A percentile compares a stretch with the other conserved stretches of the same genome.
phyloP scores from a whole-genome alignment of 2,329 filamentous ascomycete genomes.

The Hysterium pulicare region DNA sequence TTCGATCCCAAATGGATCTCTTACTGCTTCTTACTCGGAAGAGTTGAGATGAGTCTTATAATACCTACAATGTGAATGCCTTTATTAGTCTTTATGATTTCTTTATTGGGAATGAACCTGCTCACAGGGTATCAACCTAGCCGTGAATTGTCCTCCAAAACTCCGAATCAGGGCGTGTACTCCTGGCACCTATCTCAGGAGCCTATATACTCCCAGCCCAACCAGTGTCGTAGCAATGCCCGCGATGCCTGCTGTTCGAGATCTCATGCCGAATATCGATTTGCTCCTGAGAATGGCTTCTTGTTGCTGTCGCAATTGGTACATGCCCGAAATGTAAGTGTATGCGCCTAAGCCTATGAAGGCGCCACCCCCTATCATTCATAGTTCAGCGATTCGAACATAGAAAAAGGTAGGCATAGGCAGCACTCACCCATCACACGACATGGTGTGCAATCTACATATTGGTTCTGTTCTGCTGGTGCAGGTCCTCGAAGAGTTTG shows the following conservation, averaged over 20 bases:
- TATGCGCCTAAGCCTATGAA: constrained; percentile 48
- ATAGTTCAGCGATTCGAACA: neutral
- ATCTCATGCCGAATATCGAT: constrained; percentile 40
- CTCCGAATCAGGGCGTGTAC: neutral
- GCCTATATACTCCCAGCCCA: constrained; percentile 44
- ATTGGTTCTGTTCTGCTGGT: too few species aligned
- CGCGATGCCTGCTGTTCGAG: constrained; percentile 40
- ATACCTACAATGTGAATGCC: neutral
- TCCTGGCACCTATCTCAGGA: constrained; percentile 19
- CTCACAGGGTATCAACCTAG: neutral
- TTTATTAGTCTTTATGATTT: neutral
- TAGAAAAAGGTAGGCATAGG: neutral
- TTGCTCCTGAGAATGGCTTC: constrained; percentile 40
- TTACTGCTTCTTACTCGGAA: neutral
- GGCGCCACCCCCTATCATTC: constrained; percentile 37
- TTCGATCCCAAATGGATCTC: neutral
- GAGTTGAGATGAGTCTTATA: neutral
- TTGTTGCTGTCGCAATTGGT: constrained; percentile 42
- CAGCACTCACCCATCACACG: constrained; percentile 60
- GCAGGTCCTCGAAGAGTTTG: too few species aligned
- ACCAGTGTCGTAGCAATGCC: constrained; percentile 40
- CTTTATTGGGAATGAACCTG: neutral
- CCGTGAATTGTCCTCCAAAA: neutral
- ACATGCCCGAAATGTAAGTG: constrained; percentile 45
- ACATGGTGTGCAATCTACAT: constrained; percentile 70